Evolutionary conservation across 2,329 filamentous ascomycete genomes (phyloP).

Genomic region (Sporothrix pseudoabietina): DNA sequence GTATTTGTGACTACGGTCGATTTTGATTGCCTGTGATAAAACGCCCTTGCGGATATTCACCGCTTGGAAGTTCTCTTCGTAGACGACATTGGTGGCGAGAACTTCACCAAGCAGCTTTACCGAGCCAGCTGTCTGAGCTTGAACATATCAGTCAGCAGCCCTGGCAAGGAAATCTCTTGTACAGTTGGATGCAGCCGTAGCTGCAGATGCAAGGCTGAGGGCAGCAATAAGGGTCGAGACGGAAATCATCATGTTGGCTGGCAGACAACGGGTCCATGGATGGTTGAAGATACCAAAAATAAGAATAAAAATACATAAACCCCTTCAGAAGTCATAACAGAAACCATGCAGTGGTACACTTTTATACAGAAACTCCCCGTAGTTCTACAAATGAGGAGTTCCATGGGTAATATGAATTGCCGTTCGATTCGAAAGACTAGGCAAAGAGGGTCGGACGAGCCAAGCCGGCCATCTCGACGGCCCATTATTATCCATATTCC

Average conservation of each 20-base stretch:
- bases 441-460: not conserved
- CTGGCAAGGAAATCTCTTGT: conserved; percentile 7
- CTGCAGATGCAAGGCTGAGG: not conserved
- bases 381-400: not conserved
- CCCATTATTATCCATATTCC: not conserved
- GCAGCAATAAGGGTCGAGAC: not conserved
- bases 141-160: not conserved
- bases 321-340: not conserved
- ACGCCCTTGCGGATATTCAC: conserved; percentile 34
- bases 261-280: not conserved
- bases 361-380: not conserved
- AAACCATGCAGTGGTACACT: not conserved
- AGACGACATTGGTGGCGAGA: conserved; percentile 30
- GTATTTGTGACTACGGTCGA: conserved; percentile 36
- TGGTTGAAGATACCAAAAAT: too few species aligned
- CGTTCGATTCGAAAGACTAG: not conserved
- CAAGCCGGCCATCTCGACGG: not conserved
- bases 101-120: conserved; percentile 21
- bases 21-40: conserved; percentile 33
- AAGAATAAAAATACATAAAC: too few species aligned
- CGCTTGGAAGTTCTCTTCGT: conserved; percentile 36
- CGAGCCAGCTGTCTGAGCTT: not conserved
- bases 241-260: not conserved
- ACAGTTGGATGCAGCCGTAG: conserved; percentile 34
- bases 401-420: conserved; percentile 7